Percentiles rank a stretch among this genome's conserved stretches.
Conservation (phyloP, 2,329 filamentous ascomycete genomes). For the Alternaria sp. region DNA sequence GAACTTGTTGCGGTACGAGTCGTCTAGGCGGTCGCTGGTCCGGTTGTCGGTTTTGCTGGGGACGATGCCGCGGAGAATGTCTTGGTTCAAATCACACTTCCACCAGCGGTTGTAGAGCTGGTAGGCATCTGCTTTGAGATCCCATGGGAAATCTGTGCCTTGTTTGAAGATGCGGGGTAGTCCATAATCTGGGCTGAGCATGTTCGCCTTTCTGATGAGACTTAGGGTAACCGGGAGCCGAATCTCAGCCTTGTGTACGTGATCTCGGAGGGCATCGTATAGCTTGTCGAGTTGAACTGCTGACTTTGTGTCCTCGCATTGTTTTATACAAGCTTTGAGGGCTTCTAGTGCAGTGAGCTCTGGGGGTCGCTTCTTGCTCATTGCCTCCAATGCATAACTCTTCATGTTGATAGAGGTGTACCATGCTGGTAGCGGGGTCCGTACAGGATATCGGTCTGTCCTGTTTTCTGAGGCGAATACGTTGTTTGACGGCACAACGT, state of each 20-base stretch:
- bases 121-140: conserved; percentile 58
- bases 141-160: conserved; percentile 52
- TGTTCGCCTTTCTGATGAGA: conserved; percentile 46
- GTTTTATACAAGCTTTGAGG: conserved; percentile 37
- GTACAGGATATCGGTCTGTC: conserved; percentile 7
- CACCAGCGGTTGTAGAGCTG: conserved; percentile 60
- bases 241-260: conserved; percentile 54
- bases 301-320: conserved; percentile 25
- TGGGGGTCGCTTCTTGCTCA: conserved; percentile 27
- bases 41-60: conserved; percentile 29
- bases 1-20: conserved; percentile 27
- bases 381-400: conserved; percentile 4
- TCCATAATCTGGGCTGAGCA: conserved; percentile 50
- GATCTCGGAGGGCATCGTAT: conserved; percentile 47
- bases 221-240: conserved; percentile 38
- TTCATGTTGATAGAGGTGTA: conserved; percentile 21
- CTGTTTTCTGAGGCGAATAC: not conserved
- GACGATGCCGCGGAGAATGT: conserved; percentile 58
- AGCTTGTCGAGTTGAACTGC: conserved; percentile 15
- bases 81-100: conserved; percentile 52
- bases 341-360: conserved; percentile 27
- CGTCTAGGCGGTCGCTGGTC: conserved; percentile 39
- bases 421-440: conserved; percentile 21
- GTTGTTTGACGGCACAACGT: not conserved
- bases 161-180: conserved; percentile 54